Base-by-base conservation (phyloP, 1,284 basidiomycete species). In the Marasmius tenuissimus region DNA sequence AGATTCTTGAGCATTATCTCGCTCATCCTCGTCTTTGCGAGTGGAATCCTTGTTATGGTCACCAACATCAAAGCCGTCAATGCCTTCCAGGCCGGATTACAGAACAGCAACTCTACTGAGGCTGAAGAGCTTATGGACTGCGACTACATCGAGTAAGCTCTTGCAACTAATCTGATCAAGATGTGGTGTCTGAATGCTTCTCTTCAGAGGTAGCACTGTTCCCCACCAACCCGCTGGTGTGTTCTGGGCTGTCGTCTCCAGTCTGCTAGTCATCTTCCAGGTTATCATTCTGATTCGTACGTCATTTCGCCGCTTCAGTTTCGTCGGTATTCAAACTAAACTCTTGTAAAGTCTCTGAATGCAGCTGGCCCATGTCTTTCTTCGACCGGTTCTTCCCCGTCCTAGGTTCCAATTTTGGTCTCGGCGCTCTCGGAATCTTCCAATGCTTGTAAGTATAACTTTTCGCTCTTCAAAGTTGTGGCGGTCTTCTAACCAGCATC, bases 311-410 rank as follows among this genome's bases (percentile, higher is more conserved):
- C 33, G 7, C 38, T 27, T 33, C 9, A 37, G 2, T 7, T 59
- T 6, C 22, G 34, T 22, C 11, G 37, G 20, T 10, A 0, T 56
- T 50, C 11, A 12, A 52, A 40, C 10, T 10, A 38, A 9, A 52
- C 50, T 12, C 8, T 33, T 4, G 38, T 59, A 12, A 49, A 73
- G 71, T 82, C 9, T 84, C 82, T 39, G 82, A 84, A 68, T 61
- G 80, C 53, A 72, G 88, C 62, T 91, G 91, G 85, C 92, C 92
- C 1, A 73, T 78, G 39, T 67, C 71, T 11, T 88, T 94, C 77
- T 95, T 96, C 77, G 80, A 85, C 64, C 81, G 81, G 34, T 94
- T 82, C 79, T 89, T 96, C 74, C 94, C 94, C n/a, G 85, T 96
- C 51, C 85, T 96, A n/a, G 93, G 94, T 9, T 81, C 79, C 14